These are phyloP conservation scores for Blastocystis sp. DNA, from an alignment of 352 stramenopile genomes.

Conservation along the genomic window DNA sequence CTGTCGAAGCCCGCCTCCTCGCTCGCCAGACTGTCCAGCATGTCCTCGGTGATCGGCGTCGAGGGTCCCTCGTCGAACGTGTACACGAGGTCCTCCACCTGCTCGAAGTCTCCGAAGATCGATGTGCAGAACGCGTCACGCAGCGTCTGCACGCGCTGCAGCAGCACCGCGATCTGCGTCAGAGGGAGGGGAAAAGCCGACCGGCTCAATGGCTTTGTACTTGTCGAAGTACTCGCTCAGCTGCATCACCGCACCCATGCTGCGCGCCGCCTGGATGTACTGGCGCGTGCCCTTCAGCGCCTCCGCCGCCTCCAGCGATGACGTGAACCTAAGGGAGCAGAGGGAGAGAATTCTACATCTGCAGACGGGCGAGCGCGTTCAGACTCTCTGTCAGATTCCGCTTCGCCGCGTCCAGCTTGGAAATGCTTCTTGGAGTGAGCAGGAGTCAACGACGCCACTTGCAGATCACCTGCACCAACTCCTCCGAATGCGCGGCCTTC, in stretches of 20 bases:
- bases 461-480: conserved; percentile 51
- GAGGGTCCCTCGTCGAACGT: neutral
- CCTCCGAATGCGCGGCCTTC: conserved; percentile 34
- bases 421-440: conserved; percentile 32
- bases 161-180: conserved; percentile 82
- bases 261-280: conserved; percentile 83
- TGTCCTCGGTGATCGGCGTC: neutral
- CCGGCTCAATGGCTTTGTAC: conserved; percentile 67
- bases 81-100: conserved; percentile 50
- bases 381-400: conserved; percentile 51
- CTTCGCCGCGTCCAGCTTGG: conserved; percentile 35
- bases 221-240: conserved; percentile 87
- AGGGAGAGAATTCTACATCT: neutral
- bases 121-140: conserved; percentile 74
- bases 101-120: conserved; percentile 78
- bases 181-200: conserved; percentile 59
- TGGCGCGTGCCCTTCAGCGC: conserved; percentile 62
- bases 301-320: conserved; percentile 62
- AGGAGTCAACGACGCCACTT: neutral
- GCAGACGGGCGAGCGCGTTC: conserved; percentile 14
- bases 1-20: conserved; percentile 8
- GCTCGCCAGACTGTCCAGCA: conserved; percentile 32
- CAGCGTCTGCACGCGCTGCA: conserved; percentile 75
- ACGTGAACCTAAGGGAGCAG: conserved; percentile 62
- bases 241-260: conserved; percentile 86